Conservation (phyloP, 495 filamentous ascomycete species). For the Penicilliopsis zonata region DNA sequence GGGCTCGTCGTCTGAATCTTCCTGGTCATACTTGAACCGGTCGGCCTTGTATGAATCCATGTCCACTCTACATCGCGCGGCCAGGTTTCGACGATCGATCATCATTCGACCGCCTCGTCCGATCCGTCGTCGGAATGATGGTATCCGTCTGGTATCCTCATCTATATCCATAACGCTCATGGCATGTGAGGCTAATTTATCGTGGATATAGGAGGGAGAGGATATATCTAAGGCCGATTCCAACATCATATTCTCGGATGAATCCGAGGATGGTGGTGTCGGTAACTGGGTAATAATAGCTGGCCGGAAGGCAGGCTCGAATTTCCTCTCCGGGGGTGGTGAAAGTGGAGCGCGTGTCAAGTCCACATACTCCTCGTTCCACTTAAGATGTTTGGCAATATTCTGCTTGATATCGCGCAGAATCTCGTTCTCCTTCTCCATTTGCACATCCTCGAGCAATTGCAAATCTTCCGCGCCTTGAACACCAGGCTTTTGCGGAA, state of each 20-base stretch:
- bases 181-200: slow-evolving; percentile 32
- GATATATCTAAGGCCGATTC: slow-evolving; percentile 35
- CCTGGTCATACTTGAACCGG: slow-evolving; percentile 72
- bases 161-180: slow-evolving; percentile 37
- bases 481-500: slow-evolving; percentile 56
- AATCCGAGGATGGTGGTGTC: slow-evolving; percentile 73
- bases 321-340: slow-evolving; percentile 45
- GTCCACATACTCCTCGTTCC: slow-evolving; percentile 79
- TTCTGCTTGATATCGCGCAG: slow-evolving; percentile 67
- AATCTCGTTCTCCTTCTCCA: slow-evolving; percentile 74
- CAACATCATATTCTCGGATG: slow-evolving; percentile 45
- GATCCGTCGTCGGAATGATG: slow-evolving; percentile 55
- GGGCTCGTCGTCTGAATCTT: slow-evolving; percentile 56
- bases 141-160: slow-evolving; percentile 34
- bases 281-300: slow-evolving; percentile 75
- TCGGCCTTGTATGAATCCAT: slow-evolving; percentile 45
- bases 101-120: slow-evolving; percentile 69
- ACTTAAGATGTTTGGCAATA: slow-evolving; percentile 68
- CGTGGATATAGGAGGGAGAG: slow-evolving; percentile 29
- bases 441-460: slow-evolving; percentile 58
- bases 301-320: slow-evolving; percentile 57
- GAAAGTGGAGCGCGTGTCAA: slow-evolving; percentile 70
- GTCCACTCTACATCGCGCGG: slow-evolving; percentile 38
- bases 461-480: slow-evolving; percentile 62
- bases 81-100: slow-evolving; percentile 57